Percentiles rank a stretch among this genome's conserved stretches.
phyloP scores from a whole-genome alignment of 2,329 filamentous ascomycete genomes.

The Xylariaceae sp. region DNA sequence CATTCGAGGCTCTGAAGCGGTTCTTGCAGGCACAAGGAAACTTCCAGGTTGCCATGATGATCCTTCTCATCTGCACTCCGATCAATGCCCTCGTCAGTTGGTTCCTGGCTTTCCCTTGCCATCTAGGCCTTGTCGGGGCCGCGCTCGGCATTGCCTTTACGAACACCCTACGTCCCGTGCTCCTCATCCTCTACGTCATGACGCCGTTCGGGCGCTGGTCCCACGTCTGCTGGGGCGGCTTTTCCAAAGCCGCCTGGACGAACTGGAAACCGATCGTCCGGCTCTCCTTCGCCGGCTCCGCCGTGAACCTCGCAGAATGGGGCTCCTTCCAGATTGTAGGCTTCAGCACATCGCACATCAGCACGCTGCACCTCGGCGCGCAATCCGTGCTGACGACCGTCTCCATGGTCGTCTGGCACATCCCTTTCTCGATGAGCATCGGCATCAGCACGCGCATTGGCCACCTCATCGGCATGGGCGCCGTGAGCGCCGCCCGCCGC shows the following conservation, averaged over 20 bases:
- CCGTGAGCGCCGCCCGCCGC: constrained; percentile 30
- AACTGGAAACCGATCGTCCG: constrained; percentile 39
- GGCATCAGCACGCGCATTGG: constrained; percentile 40
- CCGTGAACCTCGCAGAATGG: constrained; percentile 40
- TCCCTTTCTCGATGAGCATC: constrained; percentile 40
- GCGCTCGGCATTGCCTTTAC: constrained; percentile 46
- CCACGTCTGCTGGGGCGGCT: constrained; percentile 41
- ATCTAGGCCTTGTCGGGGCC: constrained; percentile 46
- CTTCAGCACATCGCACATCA: constrained; percentile 41
- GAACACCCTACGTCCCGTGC: constrained; percentile 43
- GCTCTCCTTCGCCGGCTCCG: constrained; percentile 36
- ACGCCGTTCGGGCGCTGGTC: constrained; percentile 37
- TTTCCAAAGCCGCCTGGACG: constrained; percentile 32
- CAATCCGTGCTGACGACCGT: constrained; percentile 39
- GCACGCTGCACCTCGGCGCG: constrained; percentile 39
- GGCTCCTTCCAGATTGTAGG: constrained; percentile 40
- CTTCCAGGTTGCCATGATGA: constrained; percentile 40
- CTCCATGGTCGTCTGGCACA: constrained; percentile 39
- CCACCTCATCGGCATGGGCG: constrained; percentile 38
- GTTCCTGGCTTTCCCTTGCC: constrained; percentile 40
- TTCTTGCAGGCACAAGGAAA: constrained; percentile 52
- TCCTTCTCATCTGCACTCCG: constrained; percentile 44
- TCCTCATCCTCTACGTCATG: constrained; percentile 43
- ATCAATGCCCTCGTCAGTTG: constrained; percentile 47
- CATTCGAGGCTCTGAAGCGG: constrained; percentile 49